phyloP scores from a whole-genome alignment of 2,329 filamentous ascomycete genomes.

The Erysiphe pulchra region DNA sequence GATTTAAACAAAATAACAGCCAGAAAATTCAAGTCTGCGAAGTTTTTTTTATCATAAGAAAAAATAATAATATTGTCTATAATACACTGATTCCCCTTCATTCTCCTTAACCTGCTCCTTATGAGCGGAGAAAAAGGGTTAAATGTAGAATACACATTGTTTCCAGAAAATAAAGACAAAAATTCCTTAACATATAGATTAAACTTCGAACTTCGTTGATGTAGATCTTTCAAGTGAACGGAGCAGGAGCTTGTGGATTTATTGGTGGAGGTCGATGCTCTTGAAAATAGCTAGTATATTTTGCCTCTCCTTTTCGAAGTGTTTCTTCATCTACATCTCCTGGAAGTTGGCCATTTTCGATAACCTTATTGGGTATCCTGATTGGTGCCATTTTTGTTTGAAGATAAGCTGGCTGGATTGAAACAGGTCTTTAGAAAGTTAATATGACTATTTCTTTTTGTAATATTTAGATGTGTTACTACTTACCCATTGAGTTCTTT shows the following conservation, averaged over 20 bases:
- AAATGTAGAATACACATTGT: too few species aligned
- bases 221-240: slow-evolving; percentile 5
- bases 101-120: too few species aligned
- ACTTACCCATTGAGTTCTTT: slow-evolving; percentile 63
- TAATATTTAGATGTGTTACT: neutral
- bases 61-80: too few species aligned
- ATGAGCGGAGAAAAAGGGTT: too few species aligned
- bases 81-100: too few species aligned
- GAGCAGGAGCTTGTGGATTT: slow-evolving; percentile 9
- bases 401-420: slow-evolving; percentile 16
- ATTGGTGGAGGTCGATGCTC: slow-evolving; percentile 7
- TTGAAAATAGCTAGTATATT: slow-evolving; percentile 19
- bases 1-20: too few species aligned
- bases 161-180: too few species aligned
- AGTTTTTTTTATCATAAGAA: too few species aligned
- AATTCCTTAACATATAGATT: too few species aligned
- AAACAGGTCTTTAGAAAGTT: slow-evolving; percentile 15
- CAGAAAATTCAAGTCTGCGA: too few species aligned
- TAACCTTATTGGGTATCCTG: slow-evolving; percentile 14
- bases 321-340: slow-evolving; percentile 18
- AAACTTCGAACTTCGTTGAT: too few species aligned
- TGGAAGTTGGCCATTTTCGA: slow-evolving; percentile 18
- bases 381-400: slow-evolving; percentile 11
- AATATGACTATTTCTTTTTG: slow-evolving; percentile 2
- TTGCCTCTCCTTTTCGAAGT: slow-evolving; percentile 18